These are phyloP conservation scores for Pulveroboletus sp. DNA, from an alignment of 768 basidiomycete species.

Conservation along the genomic window DNA sequence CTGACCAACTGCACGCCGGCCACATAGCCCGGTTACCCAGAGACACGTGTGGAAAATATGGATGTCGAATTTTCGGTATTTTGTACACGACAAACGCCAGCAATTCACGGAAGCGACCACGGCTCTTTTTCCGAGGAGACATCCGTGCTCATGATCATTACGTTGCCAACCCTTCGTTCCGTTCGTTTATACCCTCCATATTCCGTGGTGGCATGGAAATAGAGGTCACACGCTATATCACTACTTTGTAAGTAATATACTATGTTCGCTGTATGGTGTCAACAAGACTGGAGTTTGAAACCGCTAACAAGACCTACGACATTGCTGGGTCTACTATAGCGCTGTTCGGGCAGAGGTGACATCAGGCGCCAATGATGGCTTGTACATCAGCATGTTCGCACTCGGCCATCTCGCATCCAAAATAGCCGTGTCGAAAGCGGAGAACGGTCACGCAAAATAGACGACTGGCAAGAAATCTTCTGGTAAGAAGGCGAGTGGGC, in stretches of 20 bases:
- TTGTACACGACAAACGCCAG: constrained; percentile 10
- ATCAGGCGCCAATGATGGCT: constrained; percentile 40
- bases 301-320: constrained; percentile 59
- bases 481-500: constrained; percentile 13
- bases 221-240: background rate
- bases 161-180: background rate
- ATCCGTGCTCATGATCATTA: constrained; percentile 8
- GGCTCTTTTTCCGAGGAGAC: constrained; percentile 11
- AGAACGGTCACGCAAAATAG: constrained; percentile 21
- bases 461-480: constrained; percentile 37
- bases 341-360: constrained; percentile 40
- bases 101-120: constrained; percentile 6
- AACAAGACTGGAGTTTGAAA: constrained; percentile 38
- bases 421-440: constrained; percentile 13
- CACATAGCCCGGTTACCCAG: constrained; percentile 2
- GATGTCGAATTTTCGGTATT: constrained; percentile 10
- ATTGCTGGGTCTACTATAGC: constrained; percentile 44
- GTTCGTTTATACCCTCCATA: background rate
- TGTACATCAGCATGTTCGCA: constrained; percentile 33
- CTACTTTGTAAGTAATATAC: constrained; percentile 2
- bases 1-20: background rate
- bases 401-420: constrained; percentile 36
- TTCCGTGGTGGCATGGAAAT: background rate
- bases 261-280: background rate
- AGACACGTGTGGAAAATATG: constrained; percentile 8